phyloP scores from a whole-genome alignment of 1,284 basidiomycete species.

The Cutaneotrichosporon cavernicola region DNA sequence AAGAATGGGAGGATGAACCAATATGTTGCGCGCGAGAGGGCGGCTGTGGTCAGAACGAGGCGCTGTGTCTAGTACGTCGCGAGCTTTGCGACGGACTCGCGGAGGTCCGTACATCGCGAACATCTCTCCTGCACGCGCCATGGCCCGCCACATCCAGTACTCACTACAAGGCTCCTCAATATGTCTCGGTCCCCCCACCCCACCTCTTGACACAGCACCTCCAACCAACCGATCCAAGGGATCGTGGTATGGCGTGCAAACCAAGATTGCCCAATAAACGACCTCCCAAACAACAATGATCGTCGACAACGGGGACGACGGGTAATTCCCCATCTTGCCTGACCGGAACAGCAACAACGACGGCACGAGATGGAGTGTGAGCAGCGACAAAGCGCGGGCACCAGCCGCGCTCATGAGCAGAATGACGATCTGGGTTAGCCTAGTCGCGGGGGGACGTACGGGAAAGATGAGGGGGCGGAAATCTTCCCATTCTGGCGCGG shows the following conservation, averaged over 20 bases:
- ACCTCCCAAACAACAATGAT: constrained; percentile 38
- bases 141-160: constrained; percentile 18
- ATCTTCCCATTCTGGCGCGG: constrained; percentile 7
- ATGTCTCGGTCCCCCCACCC: constrained; percentile 31
- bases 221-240: constrained; percentile 42
- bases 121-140: background rate
- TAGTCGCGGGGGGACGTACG: constrained; percentile 23
- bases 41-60: constrained; percentile 24
- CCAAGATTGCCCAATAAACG: constrained; percentile 45
- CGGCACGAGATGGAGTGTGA: constrained; percentile 45
- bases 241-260: constrained; percentile 49
- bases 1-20: constrained; percentile 53
- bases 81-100: too few relatives aligned
- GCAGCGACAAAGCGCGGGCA: constrained; percentile 41
- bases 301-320: constrained; percentile 27
- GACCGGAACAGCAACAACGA: constrained; percentile 46
- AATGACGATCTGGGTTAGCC: constrained; percentile 15
- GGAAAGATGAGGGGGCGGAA: constrained; percentile 38
- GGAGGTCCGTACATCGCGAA: too few relatives aligned
- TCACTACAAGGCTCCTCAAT: constrained; percentile 38
- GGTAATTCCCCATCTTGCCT: constrained; percentile 29
- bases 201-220: constrained; percentile 40
- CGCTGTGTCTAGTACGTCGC: too few relatives aligned
- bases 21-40: constrained; percentile 52
- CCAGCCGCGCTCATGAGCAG: constrained; percentile 29